Evolutionary conservation across 1,139 yeast genomes (phyloP), one percentile per base, ranked within the genome.

Genomic region (Nadsonia commutata): DNA sequence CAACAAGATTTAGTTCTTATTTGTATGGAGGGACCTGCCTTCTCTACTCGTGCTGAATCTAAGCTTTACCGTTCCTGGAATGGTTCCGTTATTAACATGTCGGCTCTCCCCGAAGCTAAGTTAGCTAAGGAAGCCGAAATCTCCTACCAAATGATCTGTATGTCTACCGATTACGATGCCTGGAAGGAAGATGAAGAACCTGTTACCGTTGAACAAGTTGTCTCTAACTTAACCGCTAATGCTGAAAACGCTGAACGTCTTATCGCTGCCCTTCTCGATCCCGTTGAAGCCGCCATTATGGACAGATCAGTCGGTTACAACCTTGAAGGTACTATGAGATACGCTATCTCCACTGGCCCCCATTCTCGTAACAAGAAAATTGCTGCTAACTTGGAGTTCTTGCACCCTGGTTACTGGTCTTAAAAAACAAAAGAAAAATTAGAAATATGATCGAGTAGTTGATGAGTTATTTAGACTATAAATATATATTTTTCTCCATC

Each of bases 11-110:
- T 83, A 49, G 81, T 94, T 2, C 76, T 93, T 40, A 72, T 93
- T 49, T 90, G 98, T 65, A 90, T 90, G 98, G 99, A 90, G 64
- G 99, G 99, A 37, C 99, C 99, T 2, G 95, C 93, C 46, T 90
- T 90, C 64, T 80, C 94, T 41, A 90, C 98, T 16, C 74, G 98
- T 51, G 97, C 98, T n/a, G 99, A 90, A 66, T 84, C 95, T 18
- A 75, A 73, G 60, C 64, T 90, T 62, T 93, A 90, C 67, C 74
- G 86, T 57, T 65, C 80, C 37, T 82, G 94, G 80, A 95, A 95
- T 46, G 98, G 96, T 9, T 75, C 85, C 36, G 94, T 90, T 43
- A 90, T 93, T 62, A 90, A 90, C 67, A 90, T 90, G 98, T 80
- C 94, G 44, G 93, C 85, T 45, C 65, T 90, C 46, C 99, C 99